Conservation (phyloP, 805 yeast genomes). For the Kodamaea sagamina region DNA sequence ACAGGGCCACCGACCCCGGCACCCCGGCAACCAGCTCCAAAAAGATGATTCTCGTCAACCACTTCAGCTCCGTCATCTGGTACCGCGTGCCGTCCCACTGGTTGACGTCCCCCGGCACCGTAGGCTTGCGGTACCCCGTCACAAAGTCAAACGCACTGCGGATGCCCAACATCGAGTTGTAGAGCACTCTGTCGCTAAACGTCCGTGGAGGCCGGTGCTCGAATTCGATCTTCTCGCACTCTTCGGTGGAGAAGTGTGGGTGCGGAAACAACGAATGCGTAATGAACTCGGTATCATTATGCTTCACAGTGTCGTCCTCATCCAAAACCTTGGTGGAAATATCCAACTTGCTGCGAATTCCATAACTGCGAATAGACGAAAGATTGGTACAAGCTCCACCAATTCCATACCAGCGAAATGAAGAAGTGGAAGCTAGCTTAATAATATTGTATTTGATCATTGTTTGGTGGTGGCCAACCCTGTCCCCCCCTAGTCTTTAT, state of each 20-base stretch:
- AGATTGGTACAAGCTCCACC: slow-evolving; percentile 1
- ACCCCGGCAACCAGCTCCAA: slow-evolving; percentile 76
- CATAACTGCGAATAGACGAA: background rate
- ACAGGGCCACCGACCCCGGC: slow-evolving; percentile 79
- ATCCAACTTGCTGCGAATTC: slow-evolving; percentile 16
- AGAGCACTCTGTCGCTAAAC: slow-evolving; percentile 55
- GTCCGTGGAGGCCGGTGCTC: slow-evolving; percentile 55
- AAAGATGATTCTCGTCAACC: slow-evolving; percentile 64
- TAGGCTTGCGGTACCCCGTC: slow-evolving; percentile 67
- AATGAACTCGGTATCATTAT: slow-evolving; percentile 36
- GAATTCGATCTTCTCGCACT: slow-evolving; percentile 40
- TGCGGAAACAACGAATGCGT: slow-evolving; percentile 45
- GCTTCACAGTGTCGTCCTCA: slow-evolving; percentile 23
- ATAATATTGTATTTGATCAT: slow-evolving; percentile 1
- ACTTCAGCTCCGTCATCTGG: slow-evolving; percentile 60
- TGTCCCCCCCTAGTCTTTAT: too few species aligned
- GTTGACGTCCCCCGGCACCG: slow-evolving; percentile 25
- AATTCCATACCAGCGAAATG: slow-evolving; percentile 1
- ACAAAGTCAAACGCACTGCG: slow-evolving; percentile 57
- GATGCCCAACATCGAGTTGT: slow-evolving; percentile 43
- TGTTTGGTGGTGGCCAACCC: background rate
- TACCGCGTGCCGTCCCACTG: slow-evolving; percentile 43
- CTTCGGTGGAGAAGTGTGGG: slow-evolving; percentile 31
- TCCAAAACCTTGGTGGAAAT: slow-evolving; percentile 30
- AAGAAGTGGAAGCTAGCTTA: background rate